phyloP scores from a whole-genome alignment of 306 rosid genomes.

The Vigna nakashimae region DNA sequence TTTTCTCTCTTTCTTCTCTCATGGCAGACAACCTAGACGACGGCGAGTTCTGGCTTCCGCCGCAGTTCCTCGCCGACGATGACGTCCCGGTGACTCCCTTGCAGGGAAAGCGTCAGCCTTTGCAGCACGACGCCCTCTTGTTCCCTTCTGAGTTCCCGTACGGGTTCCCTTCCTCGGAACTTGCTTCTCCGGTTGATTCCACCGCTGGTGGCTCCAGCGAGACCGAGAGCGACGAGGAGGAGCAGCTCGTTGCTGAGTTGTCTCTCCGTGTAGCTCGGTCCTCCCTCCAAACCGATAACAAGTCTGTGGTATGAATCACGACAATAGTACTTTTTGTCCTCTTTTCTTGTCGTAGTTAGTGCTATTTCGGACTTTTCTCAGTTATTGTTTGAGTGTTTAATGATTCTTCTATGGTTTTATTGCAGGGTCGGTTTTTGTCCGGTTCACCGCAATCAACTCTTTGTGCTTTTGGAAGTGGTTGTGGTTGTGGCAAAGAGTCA shows the following conservation, averaged over 20 bases:
- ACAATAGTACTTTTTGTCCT: neutral
- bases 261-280: constrained; percentile 62
- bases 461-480: constrained; percentile 50
- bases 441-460: constrained; percentile 89
- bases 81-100: neutral
- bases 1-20: neutral
- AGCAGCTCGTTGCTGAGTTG: constrained; percentile 63
- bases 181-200: constrained; percentile 66
- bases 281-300: constrained; percentile 41
- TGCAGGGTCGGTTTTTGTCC: constrained; percentile 50
- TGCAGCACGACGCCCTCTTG: constrained; percentile 4
- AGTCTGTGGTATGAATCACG: neutral
- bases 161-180: constrained; percentile 48
- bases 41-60: constrained; percentile 83
- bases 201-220: constrained; percentile 68
- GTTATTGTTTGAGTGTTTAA: neutral
- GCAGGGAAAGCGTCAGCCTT: neutral
- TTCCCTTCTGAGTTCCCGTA: constrained; percentile 52
- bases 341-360: neutral
- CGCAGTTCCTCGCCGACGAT: constrained; percentile 73
- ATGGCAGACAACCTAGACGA: constrained; percentile 71
- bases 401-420: neutral
- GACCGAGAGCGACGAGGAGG: constrained; percentile 84
- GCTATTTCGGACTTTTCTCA: neutral
- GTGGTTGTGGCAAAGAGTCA: constrained; percentile 60